A percentile compares a stretch with the other conserved stretches of the same genome.
Conservation (phyloP, 352 stramenopile genomes). For the Phytophthora ohioensis region DNA sequence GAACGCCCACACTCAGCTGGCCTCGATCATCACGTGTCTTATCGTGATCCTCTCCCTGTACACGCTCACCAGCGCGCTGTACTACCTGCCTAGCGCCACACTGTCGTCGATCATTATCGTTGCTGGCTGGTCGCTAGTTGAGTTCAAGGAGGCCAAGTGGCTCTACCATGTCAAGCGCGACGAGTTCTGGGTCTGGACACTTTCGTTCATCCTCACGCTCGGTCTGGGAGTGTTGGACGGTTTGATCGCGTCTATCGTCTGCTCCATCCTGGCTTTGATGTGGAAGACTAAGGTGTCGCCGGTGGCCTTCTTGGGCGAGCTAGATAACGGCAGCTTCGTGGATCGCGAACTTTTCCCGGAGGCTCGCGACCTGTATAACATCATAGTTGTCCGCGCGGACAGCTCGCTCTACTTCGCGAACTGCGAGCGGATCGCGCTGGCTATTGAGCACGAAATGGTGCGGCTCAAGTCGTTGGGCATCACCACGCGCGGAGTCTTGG, state of each 20-base stretch:
- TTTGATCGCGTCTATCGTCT: conserved; percentile 55
- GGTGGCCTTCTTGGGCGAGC: conserved; percentile 43
- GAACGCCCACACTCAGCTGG: conserved; percentile 81
- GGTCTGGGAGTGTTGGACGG: conserved; percentile 39
- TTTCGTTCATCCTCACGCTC: conserved; percentile 56
- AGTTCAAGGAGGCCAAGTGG: conserved; percentile 83
- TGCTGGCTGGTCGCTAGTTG: conserved; percentile 84
- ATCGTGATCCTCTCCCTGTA: conserved; percentile 86
- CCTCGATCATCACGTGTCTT: conserved; percentile 77
- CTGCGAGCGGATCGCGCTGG: conserved; percentile 50
- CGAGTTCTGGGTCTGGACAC: conserved; percentile 57
- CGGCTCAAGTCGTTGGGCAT: conserved; percentile 23
- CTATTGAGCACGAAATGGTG: conserved; percentile 52
- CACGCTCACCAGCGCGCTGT: conserved; percentile 82
- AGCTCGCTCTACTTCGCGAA: conserved; percentile 62
- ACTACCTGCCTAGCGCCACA: conserved; percentile 81
- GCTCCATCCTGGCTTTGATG: conserved; percentile 56
- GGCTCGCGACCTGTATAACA: conserved; percentile 31
- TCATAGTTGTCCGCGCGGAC: conserved; percentile 53
- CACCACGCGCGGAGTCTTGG: conserved; percentile 37
- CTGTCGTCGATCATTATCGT: conserved; percentile 91
- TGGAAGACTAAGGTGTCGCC: conserved; percentile 52
- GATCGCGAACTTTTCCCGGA: conserved; percentile 42
- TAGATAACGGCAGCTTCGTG: conserved; percentile 43
- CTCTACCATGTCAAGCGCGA: conserved; percentile 67